Conservation (phyloP, 768 basidiomycete genomes). For the Steccherinum ochraceum region DNA sequence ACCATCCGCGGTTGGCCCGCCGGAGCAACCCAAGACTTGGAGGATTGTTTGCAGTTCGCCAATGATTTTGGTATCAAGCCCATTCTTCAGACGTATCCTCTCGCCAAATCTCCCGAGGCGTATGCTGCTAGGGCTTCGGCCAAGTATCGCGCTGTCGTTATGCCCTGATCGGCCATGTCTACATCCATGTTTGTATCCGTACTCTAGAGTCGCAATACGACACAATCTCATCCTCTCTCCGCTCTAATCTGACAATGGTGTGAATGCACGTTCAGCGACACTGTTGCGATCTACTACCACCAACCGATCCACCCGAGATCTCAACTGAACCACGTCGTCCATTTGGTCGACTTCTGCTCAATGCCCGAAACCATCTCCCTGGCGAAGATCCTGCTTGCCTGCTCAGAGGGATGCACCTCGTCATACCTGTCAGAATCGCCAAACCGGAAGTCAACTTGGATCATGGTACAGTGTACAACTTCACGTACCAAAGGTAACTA, state of each 20-base stretch:
- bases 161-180: slow-evolving; percentile 3
- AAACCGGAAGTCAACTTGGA: not conserved
- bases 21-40: not conserved
- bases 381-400: slow-evolving; percentile 47
- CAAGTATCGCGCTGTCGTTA: slow-evolving; percentile 2
- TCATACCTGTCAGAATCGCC: slow-evolving; percentile 29
- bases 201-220: too few species aligned
- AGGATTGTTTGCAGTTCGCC: slow-evolving; percentile 2
- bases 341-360: slow-evolving; percentile 33
- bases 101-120: slow-evolving; percentile 1
- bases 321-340: slow-evolving; percentile 46
- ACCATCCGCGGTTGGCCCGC: slow-evolving; percentile 3
- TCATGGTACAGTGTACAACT: not conserved
- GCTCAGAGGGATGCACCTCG: slow-evolving; percentile 54
- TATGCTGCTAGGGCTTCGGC: slow-evolving; percentile 3
- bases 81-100: slow-evolving; percentile 4
- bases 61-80: too few species aligned
- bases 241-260: too few species aligned
- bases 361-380: slow-evolving; percentile 41
- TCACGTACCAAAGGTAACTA: slow-evolving; percentile 59
- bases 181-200: not conserved
- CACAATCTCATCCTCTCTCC: too few species aligned
- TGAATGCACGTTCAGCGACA: too few species aligned
- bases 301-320: too few species aligned
- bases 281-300: too few species aligned